Evolutionary conservation across 306 rosid species (phyloP), one percentile per base, ranked within the genome.

Genomic region (Quercus bicolor): DNA sequence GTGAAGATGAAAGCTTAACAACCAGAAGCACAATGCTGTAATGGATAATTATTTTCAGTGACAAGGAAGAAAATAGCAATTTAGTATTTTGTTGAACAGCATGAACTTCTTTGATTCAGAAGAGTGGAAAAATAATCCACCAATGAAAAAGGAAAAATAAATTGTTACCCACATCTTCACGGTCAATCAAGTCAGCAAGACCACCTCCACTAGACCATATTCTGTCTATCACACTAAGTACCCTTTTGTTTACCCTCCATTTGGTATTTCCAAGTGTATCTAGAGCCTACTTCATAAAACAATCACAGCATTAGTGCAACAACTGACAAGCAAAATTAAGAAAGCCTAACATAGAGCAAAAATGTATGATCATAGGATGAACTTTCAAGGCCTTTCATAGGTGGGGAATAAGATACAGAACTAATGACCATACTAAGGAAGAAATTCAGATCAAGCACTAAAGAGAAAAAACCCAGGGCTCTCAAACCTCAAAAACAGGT

Each of bases 161-260:
- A 56, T 56, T 66, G 74, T 65, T 79, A 88, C 98, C 74, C 84
- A 95, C 99, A 87, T 93, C 92, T 78, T 87, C 89, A 74, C 87
- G 84, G 87, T 85, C 87, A 78, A 93, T 93, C 88, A 95, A 83
- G 82, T 88, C 96, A 26, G 96, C 99, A 77, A 93, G 73, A 70
- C 87, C 19, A 31, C 98, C 99, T 77, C 98, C 99, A 76, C 87
- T 80, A 76, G 99, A 92, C 99, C 99, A 95, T 84, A 95, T 85
- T 72, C 92, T 90, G 84, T 95, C 97, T 45, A 95, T 78, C 78
- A 92, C 93, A 51, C 86, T 29, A n/a, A 95, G 98, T 3, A 93
- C 84, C 86, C 91, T 85, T 82, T 80, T 90, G 85, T 93, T 93
- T 56, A 95, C 87, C 86, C 93, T 87, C 99, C 99, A 93, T 85